These are phyloP conservation scores for Yarrowia sp. DNA, from an alignment of 805 yeast species.

Conservation along the genomic window DNA sequence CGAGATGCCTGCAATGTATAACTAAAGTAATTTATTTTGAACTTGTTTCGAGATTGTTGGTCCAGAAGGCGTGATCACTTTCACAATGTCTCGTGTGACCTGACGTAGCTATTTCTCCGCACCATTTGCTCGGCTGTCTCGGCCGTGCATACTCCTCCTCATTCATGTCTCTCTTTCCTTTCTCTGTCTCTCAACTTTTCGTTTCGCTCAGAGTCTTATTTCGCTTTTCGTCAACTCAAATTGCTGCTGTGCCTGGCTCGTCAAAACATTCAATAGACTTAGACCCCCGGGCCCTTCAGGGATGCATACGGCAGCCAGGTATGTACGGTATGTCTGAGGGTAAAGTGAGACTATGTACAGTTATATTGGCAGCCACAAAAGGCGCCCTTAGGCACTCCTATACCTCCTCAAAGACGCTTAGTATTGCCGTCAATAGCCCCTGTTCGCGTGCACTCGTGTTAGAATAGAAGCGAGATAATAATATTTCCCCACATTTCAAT, in stretches of 20 bases:
- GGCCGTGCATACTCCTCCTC: background rate
- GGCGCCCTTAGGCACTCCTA: too few species aligned
- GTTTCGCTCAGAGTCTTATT: background rate
- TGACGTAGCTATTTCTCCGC: too few species aligned
- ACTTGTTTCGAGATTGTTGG: background rate
- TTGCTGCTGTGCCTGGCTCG: background rate
- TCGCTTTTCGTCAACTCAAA: background rate
- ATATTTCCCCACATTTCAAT: background rate
- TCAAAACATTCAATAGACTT: too few species aligned
- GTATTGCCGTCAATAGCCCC: too few species aligned
- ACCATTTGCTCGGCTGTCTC: background rate
- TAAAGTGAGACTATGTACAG: too few species aligned
- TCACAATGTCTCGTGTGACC: too few species aligned
- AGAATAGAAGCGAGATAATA: background rate
- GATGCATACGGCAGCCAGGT: too few species aligned
- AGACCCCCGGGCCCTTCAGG: too few species aligned
- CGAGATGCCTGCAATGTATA: background rate
- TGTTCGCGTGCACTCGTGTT: background rate
- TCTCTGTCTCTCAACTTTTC: background rate
- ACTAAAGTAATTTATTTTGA: slow-evolving; percentile 11
- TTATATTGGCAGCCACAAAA: too few species aligned
- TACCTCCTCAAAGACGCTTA: too few species aligned
- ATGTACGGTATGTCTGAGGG: too few species aligned
- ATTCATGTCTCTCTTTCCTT: background rate
- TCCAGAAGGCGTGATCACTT: too few species aligned